phyloP scores from a whole-genome alignment of 805 yeast genomes.

The Ogataea allantospora region DNA sequence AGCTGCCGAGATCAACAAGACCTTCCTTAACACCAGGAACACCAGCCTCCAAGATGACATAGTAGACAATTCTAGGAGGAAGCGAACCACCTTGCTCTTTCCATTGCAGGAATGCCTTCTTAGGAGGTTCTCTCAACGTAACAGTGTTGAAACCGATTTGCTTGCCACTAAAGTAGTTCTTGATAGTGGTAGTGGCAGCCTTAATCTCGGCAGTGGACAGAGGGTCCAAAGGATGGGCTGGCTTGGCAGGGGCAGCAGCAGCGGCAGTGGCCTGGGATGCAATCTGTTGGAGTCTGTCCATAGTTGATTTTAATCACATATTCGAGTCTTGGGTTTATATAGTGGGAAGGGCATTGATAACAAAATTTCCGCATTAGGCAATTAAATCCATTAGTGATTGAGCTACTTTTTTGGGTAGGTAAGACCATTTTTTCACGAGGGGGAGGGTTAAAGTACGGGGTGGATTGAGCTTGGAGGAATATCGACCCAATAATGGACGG shows the following conservation, averaged over 20 bases:
- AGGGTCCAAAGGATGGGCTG: constrained; percentile 72
- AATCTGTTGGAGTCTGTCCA: constrained; percentile 67
- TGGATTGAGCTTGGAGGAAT: neutral
- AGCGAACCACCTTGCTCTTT: constrained; percentile 55
- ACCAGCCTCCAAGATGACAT: constrained; percentile 58
- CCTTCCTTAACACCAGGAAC: constrained; percentile 69
- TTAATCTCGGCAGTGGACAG: constrained; percentile 61
- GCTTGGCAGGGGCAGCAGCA: constrained; percentile 49
- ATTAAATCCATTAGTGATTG: constrained; percentile 11
- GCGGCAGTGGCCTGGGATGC: constrained; percentile 62
- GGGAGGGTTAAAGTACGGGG: too few relatives aligned
- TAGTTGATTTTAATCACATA: too few relatives aligned
- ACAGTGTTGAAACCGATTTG: constrained; percentile 61
- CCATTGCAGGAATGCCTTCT: constrained; percentile 63
- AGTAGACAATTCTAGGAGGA: constrained; percentile 70
- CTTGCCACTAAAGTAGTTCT: constrained; percentile 44
- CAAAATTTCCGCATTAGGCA: constrained; percentile 16
- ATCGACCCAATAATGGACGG: neutral
- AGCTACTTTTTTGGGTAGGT: constrained; percentile 14
- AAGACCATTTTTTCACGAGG: constrained; percentile 3
- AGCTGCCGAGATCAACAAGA: constrained; percentile 54
- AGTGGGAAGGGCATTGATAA: constrained; percentile 5
- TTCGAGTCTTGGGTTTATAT: too few relatives aligned
- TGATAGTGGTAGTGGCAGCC: constrained; percentile 52
- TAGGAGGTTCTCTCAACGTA: constrained; percentile 69